phyloP scores from a whole-genome alignment of 169 alveolate species.

The Plasmodium reichenowi region DNA sequence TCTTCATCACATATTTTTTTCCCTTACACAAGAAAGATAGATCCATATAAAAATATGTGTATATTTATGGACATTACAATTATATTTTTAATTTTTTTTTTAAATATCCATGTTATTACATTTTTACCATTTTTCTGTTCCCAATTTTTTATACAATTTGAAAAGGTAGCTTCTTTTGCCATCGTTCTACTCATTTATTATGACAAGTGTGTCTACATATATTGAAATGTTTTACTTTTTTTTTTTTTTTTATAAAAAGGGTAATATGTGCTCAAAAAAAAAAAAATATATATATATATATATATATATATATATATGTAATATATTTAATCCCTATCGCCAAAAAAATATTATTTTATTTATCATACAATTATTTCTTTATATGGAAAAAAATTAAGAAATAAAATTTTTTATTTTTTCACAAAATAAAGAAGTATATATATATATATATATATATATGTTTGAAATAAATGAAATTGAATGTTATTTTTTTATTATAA shows the following conservation, averaged over 20 bases:
- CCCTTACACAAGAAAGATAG: background rate
- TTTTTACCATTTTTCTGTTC: constrained; percentile 58
- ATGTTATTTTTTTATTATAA: too few relatives aligned
- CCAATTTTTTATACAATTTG: constrained; percentile 68
- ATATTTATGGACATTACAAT: background rate
- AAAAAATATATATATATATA: background rate
- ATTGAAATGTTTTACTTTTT: background rate
- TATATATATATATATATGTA: too few relatives aligned
- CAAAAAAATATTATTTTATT: too few relatives aligned
- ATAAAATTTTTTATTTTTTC: too few relatives aligned
- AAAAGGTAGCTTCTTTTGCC: constrained; percentile 56
- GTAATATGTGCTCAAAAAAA: background rate
- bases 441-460: too few relatives aligned
- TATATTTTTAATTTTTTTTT: background rate
- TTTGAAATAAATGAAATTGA: too few relatives aligned
- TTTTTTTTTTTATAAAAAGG: too few relatives aligned
- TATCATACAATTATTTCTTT: too few relatives aligned
- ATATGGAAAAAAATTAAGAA: too few relatives aligned
- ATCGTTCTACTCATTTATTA: constrained; percentile 28
- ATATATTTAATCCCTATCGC: too few relatives aligned
- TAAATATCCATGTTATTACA: background rate
- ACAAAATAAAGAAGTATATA: too few relatives aligned
- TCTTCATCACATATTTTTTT: constrained; percentile 67
- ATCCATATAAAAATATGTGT: background rate
- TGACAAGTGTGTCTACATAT: too few relatives aligned